phyloP scores from a whole-genome alignment of 2,329 filamentous ascomycete genomes.

The Diaporthe vaccinii region DNA sequence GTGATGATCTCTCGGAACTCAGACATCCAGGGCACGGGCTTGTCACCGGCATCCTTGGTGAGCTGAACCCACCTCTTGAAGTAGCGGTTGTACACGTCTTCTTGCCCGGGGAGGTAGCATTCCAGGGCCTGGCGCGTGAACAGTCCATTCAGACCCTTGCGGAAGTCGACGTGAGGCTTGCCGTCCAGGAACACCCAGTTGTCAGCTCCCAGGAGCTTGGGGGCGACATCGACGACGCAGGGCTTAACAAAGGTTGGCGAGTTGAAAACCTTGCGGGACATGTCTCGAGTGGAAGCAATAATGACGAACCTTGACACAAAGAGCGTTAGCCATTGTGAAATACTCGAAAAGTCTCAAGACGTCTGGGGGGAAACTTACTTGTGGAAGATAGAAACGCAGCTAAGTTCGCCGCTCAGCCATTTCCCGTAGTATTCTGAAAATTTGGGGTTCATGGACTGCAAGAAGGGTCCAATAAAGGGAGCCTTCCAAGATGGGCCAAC shows the following conservation, averaged over 20 bases:
- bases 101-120: conserved; percentile 90
- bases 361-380: conserved; percentile 73
- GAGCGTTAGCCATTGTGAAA: conserved; percentile 34
- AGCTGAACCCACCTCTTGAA: conserved; percentile 83
- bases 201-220: conserved; percentile 90
- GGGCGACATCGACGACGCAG: conserved; percentile 93
- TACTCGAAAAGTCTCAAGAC: too few relatives aligned
- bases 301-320: conserved; percentile 85
- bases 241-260: conserved; percentile 93
- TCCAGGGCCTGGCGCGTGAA: conserved; percentile 94
- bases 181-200: conserved; percentile 99
- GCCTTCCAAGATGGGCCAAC: conserved; percentile 81
- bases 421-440: conserved; percentile 93
- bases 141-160: conserved; percentile 93
- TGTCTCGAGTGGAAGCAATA: conserved; percentile 93
- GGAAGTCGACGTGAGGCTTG: conserved; percentile 94
- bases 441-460: conserved; percentile 91
- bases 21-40: conserved; percentile 89
- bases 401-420: conserved; percentile 91
- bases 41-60: conserved; percentile 78
- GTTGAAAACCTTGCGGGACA: conserved; percentile 97
- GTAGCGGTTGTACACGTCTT: conserved; percentile 91
- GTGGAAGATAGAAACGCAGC: conserved; percentile 99
- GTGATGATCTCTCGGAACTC: conserved; percentile 96
- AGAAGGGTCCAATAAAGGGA: conserved; percentile 94